A percentile compares a stretch with the other conserved stretches of the same genome.
Evolutionary conservation across 129 eudicot species (phyloP).

Genomic region (Artemisia tridentata): DNA sequence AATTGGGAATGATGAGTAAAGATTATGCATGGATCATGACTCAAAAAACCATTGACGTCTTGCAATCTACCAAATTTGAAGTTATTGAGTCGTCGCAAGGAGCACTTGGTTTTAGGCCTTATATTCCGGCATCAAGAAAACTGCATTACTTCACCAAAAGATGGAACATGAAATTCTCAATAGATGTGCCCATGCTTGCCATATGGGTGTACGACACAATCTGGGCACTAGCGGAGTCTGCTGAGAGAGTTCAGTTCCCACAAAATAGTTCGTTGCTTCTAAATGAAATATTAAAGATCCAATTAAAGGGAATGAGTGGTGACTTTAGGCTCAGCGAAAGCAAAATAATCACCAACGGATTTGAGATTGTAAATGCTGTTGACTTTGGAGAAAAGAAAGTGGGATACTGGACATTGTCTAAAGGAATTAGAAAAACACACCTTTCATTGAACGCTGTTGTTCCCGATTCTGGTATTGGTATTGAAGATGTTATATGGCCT

Average conservation of each 20-base stretch:
- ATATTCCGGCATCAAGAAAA: constrained; percentile 34
- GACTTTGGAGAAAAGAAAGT: constrained; percentile 45
- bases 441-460: neutral
- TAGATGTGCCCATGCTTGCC: constrained; percentile 16
- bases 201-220: constrained; percentile 36
- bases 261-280: neutral
- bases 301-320: constrained; percentile 55
- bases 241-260: constrained; percentile 19
- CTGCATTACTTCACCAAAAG: constrained; percentile 24
- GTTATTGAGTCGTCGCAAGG: constrained; percentile 45
- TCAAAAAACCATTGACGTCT: constrained; percentile 16
- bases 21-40: constrained; percentile 59
- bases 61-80: constrained; percentile 24
- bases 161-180: constrained; percentile 23
- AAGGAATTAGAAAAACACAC: constrained; percentile 29
- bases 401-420: constrained; percentile 47
- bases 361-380: constrained; percentile 41
- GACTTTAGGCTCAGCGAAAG: constrained; percentile 39
- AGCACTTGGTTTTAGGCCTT: constrained; percentile 43
- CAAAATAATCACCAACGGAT: constrained; percentile 20
- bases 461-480: neutral
- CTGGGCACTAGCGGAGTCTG: constrained; percentile 33
- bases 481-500: constrained; percentile 38
- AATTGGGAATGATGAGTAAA: constrained; percentile 37
- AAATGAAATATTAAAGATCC: constrained; percentile 18